phyloP scores from a whole-genome alignment of 2,329 filamentous ascomycete species.

The Botryotinia globosa region DNA sequence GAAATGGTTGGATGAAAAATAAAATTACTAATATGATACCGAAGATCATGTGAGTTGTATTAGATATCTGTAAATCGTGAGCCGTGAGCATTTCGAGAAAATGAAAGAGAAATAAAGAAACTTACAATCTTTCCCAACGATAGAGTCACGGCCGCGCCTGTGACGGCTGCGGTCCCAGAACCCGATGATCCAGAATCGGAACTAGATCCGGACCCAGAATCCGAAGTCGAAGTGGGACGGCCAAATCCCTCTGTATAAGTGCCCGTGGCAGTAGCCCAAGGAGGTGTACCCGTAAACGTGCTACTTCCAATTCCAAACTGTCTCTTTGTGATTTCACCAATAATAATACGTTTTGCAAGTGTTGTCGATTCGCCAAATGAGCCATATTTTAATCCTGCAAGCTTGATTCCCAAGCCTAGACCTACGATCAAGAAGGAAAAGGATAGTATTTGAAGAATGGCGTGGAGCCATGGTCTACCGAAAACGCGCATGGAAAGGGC shows the following conservation, averaged over 20 bases:
- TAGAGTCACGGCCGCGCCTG: background rate
- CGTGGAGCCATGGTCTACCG: slow-evolving; percentile 52
- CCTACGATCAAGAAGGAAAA: slow-evolving; percentile 59
- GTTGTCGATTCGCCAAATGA: background rate
- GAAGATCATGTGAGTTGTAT: slow-evolving; percentile 52
- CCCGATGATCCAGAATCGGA: background rate
- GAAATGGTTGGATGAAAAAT: slow-evolving; percentile 55
- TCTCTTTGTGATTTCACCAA: background rate
- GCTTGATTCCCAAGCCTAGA: slow-evolving; percentile 55
- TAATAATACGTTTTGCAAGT: background rate
- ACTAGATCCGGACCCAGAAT: background rate
- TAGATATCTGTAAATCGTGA: slow-evolving; percentile 47
- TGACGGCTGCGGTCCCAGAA: background rate
- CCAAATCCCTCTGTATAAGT: background rate
- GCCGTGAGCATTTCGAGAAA: background rate
- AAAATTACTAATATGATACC: slow-evolving; percentile 54
- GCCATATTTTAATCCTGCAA: slow-evolving; percentile 42
- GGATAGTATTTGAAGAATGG: slow-evolving; percentile 51
- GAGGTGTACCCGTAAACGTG: background rate
- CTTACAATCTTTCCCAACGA: slow-evolving; percentile 40
- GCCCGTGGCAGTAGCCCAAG: slow-evolving; percentile 14
- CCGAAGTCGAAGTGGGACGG: background rate
- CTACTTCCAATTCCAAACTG: slow-evolving; percentile 13
- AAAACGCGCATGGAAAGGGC: slow-evolving; percentile 59
- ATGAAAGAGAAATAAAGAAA: slow-evolving; percentile 23